phyloP scores from a whole-genome alignment of 2,329 filamentous ascomycete genomes.

The Stemphylium lycopersici region DNA sequence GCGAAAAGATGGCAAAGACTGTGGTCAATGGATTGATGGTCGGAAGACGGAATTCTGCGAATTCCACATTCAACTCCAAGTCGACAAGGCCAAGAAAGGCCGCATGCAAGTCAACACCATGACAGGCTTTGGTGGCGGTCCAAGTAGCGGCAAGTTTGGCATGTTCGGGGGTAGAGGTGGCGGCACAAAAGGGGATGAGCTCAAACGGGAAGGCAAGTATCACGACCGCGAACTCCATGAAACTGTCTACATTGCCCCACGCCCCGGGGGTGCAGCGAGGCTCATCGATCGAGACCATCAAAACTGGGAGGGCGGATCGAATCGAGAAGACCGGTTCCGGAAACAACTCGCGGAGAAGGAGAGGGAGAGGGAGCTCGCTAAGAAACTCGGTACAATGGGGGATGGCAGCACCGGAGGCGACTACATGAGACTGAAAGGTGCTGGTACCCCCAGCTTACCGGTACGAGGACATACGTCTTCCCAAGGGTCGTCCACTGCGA shows the following conservation, averaged over 20 bases:
- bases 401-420: constrained; percentile 68
- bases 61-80: constrained; percentile 83
- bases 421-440: constrained; percentile 63
- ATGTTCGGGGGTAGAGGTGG: constrained; percentile 40
- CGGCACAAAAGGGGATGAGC: constrained; percentile 32
- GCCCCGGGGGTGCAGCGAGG: constrained; percentile 60
- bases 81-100: constrained; percentile 71
- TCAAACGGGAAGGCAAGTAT: constrained; percentile 46
- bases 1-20: constrained; percentile 82
- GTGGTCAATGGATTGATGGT: constrained; percentile 84
- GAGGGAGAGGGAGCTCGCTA: constrained; percentile 74
- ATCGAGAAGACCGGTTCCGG: constrained; percentile 69
- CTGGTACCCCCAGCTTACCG: constrained; percentile 27
- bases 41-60: constrained; percentile 91
- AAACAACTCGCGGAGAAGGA: constrained; percentile 70
- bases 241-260: constrained; percentile 52
- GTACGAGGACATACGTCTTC: constrained; percentile 23
- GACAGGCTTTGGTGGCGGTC: constrained; percentile 54
- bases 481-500: constrained; percentile 22
- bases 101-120: constrained; percentile 82
- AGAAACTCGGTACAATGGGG: constrained; percentile 68
- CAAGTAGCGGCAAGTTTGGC: constrained; percentile 36
- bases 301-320: constrained; percentile 55
- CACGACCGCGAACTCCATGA: constrained; percentile 66
- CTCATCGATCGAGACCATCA: constrained; percentile 68